phyloP scores from a whole-genome alignment of 2,329 filamentous ascomycete genomes.

The Penicillium thymicola region DNA sequence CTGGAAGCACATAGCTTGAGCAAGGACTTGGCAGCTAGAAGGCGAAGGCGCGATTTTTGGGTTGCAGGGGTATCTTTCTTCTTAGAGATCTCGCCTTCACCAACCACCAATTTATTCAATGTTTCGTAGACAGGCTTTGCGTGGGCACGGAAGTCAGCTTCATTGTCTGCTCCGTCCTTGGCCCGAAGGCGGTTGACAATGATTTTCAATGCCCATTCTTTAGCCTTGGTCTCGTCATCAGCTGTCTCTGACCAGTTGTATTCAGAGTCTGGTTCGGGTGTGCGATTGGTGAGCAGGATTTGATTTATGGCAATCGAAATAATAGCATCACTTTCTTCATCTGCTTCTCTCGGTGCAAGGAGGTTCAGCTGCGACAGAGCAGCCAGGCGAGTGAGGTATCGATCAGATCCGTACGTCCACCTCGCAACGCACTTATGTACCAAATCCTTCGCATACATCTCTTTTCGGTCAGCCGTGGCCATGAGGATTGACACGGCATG shows the following conservation, averaged over 20 bases:
- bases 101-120: slow-evolving; percentile 70
- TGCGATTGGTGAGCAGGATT: slow-evolving; percentile 68
- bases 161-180: slow-evolving; percentile 49
- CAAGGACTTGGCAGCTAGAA: slow-evolving; percentile 74
- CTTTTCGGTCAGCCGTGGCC: slow-evolving; percentile 70
- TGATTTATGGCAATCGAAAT: slow-evolving; percentile 73
- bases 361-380: slow-evolving; percentile 66
- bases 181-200: slow-evolving; percentile 81
- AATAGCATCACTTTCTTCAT: slow-evolving; percentile 72
- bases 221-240: slow-evolving; percentile 79
- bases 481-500: slow-evolving; percentile 90
- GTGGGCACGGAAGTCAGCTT: slow-evolving; percentile 47
- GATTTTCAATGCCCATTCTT: slow-evolving; percentile 77
- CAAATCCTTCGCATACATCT: slow-evolving; percentile 81
- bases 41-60: slow-evolving; percentile 76
- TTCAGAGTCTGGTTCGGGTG: slow-evolving; percentile 50
- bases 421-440: slow-evolving; percentile 70
- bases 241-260: slow-evolving; percentile 68
- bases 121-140: slow-evolving; percentile 72
- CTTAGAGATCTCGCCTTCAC: slow-evolving; percentile 77
- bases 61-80: slow-evolving; percentile 69
- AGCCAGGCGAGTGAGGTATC: slow-evolving; percentile 63
- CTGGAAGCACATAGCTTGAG: slow-evolving; percentile 80
- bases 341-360: slow-evolving; percentile 67
- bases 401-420: slow-evolving; percentile 67